Conservation (phyloP, 2,329 filamentous ascomycete species). For the Fusarium globosum region DNA sequence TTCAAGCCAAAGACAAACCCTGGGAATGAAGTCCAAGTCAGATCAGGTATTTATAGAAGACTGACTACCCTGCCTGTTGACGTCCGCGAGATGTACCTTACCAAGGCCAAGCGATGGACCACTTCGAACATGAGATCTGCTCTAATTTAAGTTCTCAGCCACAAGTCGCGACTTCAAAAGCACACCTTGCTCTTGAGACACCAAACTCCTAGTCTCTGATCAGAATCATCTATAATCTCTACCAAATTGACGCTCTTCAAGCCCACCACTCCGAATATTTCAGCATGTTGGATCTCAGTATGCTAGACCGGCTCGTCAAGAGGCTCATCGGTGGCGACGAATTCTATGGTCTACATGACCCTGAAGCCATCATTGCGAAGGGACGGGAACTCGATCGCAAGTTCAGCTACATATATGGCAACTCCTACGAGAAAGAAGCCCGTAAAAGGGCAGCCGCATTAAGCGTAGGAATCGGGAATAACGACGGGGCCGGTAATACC, state of each 20-base stretch:
- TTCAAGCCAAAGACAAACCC: not conserved
- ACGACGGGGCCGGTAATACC: fast-evolving
- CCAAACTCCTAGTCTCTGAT: fast-evolving
- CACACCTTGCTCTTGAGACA: fast-evolving
- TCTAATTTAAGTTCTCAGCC: fast-evolving
- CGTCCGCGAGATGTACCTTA: too few species aligned
- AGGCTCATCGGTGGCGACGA: not conserved
- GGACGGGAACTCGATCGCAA: not conserved
- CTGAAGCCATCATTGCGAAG: not conserved
- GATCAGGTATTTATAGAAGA: not conserved
- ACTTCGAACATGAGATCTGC: not conserved
- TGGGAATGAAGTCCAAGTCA: not conserved
- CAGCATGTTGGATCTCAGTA: not conserved
- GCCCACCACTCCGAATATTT: too few species aligned
- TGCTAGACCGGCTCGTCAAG: not conserved
- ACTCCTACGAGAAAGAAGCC: not conserved
- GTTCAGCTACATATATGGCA: not conserved
- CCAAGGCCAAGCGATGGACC: too few species aligned
- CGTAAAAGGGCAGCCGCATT: fast-evolving
- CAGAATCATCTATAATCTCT: fast-evolving
- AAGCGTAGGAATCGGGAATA: fast-evolving
- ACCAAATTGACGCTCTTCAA: not conserved
- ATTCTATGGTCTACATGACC: not conserved
- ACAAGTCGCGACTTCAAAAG: fast-evolving
- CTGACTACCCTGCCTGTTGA: fast-evolving